Evolutionary conservation across 495 filamentous ascomycete genomes (phyloP).

Genomic region (Melanomma pulvis-pyrius): DNA sequence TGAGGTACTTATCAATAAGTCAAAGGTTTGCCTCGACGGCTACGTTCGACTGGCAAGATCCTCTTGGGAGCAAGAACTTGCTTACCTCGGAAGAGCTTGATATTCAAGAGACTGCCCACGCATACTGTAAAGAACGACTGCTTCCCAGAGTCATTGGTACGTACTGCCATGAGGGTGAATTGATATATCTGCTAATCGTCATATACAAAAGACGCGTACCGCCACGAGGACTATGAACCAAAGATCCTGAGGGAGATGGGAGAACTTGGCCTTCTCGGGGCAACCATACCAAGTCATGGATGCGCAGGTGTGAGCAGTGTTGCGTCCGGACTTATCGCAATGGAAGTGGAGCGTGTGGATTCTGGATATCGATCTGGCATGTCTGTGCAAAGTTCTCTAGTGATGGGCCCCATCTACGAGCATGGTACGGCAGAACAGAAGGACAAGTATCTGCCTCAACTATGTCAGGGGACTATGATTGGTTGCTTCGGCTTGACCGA

Average conservation of each 20-base stretch:
- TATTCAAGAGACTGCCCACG: constrained; percentile 81
- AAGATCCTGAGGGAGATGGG: constrained; percentile 95
- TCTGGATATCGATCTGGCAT: constrained; percentile 94
- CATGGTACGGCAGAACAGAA: constrained; percentile 90
- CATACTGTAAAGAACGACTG: constrained; percentile 90
- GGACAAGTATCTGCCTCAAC: constrained; percentile 77
- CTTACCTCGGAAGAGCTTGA: constrained; percentile 88
- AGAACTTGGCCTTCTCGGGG: constrained; percentile 88
- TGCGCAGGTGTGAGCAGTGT: constrained; percentile 94
- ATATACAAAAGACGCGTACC: constrained; percentile 75
- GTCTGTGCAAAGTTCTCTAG: constrained; percentile 92
- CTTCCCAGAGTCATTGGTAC: constrained; percentile 84
- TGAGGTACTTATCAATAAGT: no score
- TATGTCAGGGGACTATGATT: constrained; percentile 84
- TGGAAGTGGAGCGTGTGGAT: constrained; percentile 94
- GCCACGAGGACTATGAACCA: constrained; percentile 88
- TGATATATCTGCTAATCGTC: background rate
- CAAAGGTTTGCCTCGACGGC: no score
- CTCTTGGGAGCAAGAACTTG: constrained; percentile 69
- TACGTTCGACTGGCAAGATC: constrained; percentile 90
- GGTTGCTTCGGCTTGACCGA: constrained; percentile 96
- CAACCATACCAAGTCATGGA: constrained; percentile 88
- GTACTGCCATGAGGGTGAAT: no score
- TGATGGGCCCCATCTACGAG: constrained; percentile 96
- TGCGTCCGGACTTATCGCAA: constrained; percentile 88